phyloP scores from a whole-genome alignment of 2,329 filamentous ascomycete genomes.

The Colletotrichum salicis region DNA sequence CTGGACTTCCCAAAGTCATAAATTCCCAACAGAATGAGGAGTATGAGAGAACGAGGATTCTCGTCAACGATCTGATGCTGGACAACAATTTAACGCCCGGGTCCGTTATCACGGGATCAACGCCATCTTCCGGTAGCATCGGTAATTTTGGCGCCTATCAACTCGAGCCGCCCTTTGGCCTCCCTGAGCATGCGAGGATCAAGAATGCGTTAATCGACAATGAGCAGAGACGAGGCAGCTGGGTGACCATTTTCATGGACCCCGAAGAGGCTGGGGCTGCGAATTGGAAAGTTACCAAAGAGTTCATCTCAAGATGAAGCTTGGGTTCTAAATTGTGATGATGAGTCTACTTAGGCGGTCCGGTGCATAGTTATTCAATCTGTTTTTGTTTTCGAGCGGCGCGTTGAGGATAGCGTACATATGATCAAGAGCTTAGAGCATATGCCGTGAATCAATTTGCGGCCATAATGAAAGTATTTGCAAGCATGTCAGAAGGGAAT shows the following conservation, averaged over 20 bases:
- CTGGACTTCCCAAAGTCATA: slow-evolving; percentile 3
- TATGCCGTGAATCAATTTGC: too few relatives aligned
- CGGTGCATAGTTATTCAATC: not conserved
- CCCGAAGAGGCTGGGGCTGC: slow-evolving; percentile 37
- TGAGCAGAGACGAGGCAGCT: slow-evolving; percentile 39
- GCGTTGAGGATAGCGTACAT: too few relatives aligned
- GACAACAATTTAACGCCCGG: slow-evolving; percentile 14
- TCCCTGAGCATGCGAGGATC: slow-evolving; percentile 41
- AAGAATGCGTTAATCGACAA: slow-evolving; percentile 45
- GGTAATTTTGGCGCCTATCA: slow-evolving; percentile 17
- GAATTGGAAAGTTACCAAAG: slow-evolving; percentile 44
- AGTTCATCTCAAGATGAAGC: slow-evolving; percentile 44
- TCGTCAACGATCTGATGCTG: not conserved
- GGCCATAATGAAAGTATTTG: too few relatives aligned
- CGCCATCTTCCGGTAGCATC: not conserved
- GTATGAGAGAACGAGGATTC: not conserved
- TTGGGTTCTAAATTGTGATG: not conserved
- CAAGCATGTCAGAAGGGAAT: too few relatives aligned
- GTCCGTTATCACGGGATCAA: slow-evolving; percentile 10
- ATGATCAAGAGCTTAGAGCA: too few relatives aligned
- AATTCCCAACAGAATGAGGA: slow-evolving; percentile 2
- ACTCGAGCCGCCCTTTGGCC: slow-evolving; percentile 42
- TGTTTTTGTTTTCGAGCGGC: not conserved
- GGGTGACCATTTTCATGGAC: slow-evolving; percentile 44
- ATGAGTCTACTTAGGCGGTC: not conserved